Evolutionary conservation across 2,329 filamentous ascomycete species (phyloP).

Genomic region (Corynespora cassiicola): DNA sequence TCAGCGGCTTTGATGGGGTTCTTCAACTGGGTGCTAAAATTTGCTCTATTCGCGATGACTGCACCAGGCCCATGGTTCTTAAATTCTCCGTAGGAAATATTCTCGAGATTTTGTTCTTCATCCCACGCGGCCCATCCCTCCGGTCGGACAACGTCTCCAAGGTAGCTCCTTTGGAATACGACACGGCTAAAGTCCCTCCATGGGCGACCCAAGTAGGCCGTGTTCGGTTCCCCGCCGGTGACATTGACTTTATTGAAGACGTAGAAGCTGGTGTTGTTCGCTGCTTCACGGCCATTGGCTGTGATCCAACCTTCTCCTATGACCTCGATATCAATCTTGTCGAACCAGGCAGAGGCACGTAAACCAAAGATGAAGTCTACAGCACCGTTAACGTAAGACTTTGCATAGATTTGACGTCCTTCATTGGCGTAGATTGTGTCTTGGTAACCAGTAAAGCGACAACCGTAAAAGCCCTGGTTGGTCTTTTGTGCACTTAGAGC

Average conservation of each 20-base stretch:
- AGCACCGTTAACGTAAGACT: slow-evolving; percentile 62
- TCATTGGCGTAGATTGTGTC: slow-evolving; percentile 53
- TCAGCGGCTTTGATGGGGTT: slow-evolving; percentile 12
- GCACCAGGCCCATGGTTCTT: slow-evolving; percentile 25
- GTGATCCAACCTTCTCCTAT: slow-evolving; percentile 25
- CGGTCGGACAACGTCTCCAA: slow-evolving; percentile 62
- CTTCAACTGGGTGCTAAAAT: slow-evolving; percentile 14
- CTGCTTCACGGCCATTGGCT: slow-evolving; percentile 25
- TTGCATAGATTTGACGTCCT: slow-evolving; percentile 61
- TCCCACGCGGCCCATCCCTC: slow-evolving; percentile 59
- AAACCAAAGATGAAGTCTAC: slow-evolving; percentile 64
- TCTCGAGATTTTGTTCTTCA: slow-evolving; percentile 16
- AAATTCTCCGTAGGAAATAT: slow-evolving; percentile 22
- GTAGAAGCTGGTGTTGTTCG: slow-evolving; percentile 50
- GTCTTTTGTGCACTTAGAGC: slow-evolving; percentile 57
- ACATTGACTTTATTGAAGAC: slow-evolving; percentile 60
- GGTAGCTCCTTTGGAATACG: slow-evolving; percentile 54
- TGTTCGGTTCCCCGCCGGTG: slow-evolving; percentile 41
- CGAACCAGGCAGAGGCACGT: slow-evolving; percentile 56
- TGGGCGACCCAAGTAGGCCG: slow-evolving; percentile 56
- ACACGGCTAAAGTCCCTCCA: slow-evolving; percentile 58
- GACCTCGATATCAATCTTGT: slow-evolving; percentile 32
- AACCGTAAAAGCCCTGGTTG: slow-evolving; percentile 62
- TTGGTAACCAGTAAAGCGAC: slow-evolving; percentile 60
- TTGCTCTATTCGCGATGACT: slow-evolving; percentile 3